Conservation (phyloP, 2,329 filamentous ascomycete genomes). For the Penicillium brevicompactum region DNA sequence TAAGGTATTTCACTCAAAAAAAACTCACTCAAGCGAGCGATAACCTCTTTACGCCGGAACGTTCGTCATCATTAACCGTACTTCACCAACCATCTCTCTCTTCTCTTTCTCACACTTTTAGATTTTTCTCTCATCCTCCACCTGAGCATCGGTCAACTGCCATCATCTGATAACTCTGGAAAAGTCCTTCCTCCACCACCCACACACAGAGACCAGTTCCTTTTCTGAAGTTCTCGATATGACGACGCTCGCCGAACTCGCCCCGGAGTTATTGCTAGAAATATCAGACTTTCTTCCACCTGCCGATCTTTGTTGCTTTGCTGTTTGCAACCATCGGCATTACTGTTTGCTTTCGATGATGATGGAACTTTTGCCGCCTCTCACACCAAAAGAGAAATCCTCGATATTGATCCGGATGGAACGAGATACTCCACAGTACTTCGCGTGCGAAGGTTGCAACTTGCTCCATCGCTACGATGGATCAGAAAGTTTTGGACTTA, state of each 20-base stretch:
- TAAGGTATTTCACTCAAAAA: too few relatives aligned
- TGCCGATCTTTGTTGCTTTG: background rate
- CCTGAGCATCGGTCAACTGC: too few relatives aligned
- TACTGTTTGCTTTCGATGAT: background rate
- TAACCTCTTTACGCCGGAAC: too few relatives aligned
- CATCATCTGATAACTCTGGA: background rate
- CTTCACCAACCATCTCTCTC: background rate
- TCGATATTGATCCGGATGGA: slow-evolving; percentile 12
- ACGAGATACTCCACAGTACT: slow-evolving; percentile 14
- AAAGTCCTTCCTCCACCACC: background rate
- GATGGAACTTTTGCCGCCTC: background rate
- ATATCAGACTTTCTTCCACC: background rate
- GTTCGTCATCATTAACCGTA: background rate
- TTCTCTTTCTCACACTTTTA: background rate
- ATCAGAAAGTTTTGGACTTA: slow-evolving; percentile 8
- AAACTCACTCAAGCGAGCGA: too few relatives aligned
- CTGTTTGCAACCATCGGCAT: background rate
- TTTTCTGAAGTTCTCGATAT: background rate
- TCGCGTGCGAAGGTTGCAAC: slow-evolving; percentile 13
- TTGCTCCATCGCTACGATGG: slow-evolving; percentile 14
- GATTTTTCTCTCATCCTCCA: too few relatives aligned
- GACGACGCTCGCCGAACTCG: background rate
- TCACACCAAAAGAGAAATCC: background rate
- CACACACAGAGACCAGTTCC: background rate
- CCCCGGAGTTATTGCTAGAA: background rate